These are phyloP conservation scores for Jamesozyma jinghongensis DNA, from an alignment of 805 yeast genomes.

Conservation along the genomic window DNA sequence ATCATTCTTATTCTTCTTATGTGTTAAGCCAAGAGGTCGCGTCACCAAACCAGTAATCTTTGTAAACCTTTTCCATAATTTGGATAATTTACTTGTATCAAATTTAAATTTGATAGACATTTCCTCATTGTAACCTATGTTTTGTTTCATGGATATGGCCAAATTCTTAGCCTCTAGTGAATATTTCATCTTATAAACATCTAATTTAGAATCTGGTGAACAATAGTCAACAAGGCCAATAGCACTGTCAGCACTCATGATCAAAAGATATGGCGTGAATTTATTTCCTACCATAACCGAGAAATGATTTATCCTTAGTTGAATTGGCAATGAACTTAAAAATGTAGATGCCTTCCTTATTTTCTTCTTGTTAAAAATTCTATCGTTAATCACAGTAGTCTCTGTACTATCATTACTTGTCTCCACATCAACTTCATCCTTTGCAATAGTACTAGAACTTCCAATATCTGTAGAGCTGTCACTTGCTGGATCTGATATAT, in stretches of 20 bases:
- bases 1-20: conserved; percentile 2
- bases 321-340: conserved; percentile 49
- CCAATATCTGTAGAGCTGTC: not conserved
- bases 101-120: conserved; percentile 15
- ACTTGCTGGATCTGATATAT: not conserved
- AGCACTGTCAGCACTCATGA: conserved; percentile 48
- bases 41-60: conserved; percentile 7
- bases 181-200: conserved; percentile 42
- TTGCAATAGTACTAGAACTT: conserved; percentile 11
- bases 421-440: not conserved
- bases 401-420: conserved; percentile 3
- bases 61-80: conserved; percentile 18
- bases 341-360: conserved; percentile 7
- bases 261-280: conserved; percentile 62
- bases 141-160: conserved; percentile 58
- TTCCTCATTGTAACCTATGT: conserved; percentile 50
- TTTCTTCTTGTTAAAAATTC: conserved; percentile 11
- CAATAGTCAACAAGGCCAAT: conserved; percentile 51
- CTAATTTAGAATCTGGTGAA: conserved; percentile 42
- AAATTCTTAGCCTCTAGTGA: conserved; percentile 42
- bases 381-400: conserved; percentile 10
- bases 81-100: conserved; percentile 14
- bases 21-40: conserved; percentile 5
- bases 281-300: conserved; percentile 74
- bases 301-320: conserved; percentile 50